Evolutionary conservation across 257 asterid species (phyloP), one percentile per base, ranked within the genome.

Genomic region (Parsonsia alboflavescens): DNA sequence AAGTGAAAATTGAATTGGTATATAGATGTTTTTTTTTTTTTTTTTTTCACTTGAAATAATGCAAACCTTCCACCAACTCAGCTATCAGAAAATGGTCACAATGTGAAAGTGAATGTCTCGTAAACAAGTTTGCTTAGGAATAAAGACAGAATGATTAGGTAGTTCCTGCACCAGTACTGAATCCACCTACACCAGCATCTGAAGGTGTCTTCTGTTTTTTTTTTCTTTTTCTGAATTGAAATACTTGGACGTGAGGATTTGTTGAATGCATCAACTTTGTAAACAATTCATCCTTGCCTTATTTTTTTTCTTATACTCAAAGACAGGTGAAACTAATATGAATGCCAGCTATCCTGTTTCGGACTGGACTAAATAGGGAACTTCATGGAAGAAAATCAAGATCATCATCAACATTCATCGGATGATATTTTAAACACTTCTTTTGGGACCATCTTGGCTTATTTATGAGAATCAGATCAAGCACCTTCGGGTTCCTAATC

Each of bases 101-200:
- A 74, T 54, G 12, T 70, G 36, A 42, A 59, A 5, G 48, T 53
- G 21, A 16, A 56, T 79, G 69, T 57, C 22, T 42, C 74, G 2
- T 72, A 69, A 56, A 62, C 50, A 15, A 70, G 68, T 74, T 85
- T 82, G 87, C 95, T 85, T 84, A 52, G 61, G 59, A 70, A 75
- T 63, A 64, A 85, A 89, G 95, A 54, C 65, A 15, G 77, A 22
- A 52, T 74, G 78, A 79, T 56, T 82, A 65, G 84, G 71, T 82
- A 70, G 61, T 71, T 63, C 72, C 65, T 53, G 65, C 70, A 72
- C 71, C 77, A 62, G 39, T 58, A 61, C n/a, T n/a, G 68, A 75
- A 28, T 56, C 74, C 61, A 80, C 68, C 70, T 19, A 22, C 63
- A 69, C 30, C 66, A 36, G 57, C n/a, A n/a, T n/a, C n/a, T 24